phyloP scores from a whole-genome alignment of 1,284 basidiomycete genomes.

The Vanrija sp. region DNA sequence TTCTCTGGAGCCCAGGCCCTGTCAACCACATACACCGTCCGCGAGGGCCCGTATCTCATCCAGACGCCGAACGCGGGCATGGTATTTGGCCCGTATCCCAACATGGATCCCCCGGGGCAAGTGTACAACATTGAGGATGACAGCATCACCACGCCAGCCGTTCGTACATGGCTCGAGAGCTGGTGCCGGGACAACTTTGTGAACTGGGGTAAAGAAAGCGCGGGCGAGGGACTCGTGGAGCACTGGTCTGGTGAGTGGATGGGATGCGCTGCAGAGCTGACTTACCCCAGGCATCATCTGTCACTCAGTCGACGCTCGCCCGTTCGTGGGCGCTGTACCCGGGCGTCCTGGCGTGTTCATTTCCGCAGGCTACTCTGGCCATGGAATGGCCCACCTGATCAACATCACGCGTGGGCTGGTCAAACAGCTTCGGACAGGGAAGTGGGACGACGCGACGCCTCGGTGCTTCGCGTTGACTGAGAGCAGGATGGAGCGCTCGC shows the following conservation, averaged over 20 bases:
- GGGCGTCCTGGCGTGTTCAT: constrained; percentile 9
- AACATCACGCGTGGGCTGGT: constrained; percentile 20
- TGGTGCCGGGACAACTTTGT: constrained; percentile 19
- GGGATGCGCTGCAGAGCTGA: no score
- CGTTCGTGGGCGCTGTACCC: constrained; percentile 26
- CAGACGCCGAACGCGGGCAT: constrained; percentile 24
- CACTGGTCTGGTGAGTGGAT: constrained; percentile 21
- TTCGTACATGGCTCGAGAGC: not conserved
- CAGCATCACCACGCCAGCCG: not conserved
- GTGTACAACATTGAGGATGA: constrained; percentile 14
- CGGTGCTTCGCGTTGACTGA: not conserved
- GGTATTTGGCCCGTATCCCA: constrained; percentile 20
- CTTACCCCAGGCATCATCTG: constrained; percentile 15
- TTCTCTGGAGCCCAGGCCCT: constrained; percentile 18
- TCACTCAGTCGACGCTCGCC: constrained; percentile 26
- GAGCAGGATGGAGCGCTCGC: no score
- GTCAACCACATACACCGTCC: constrained; percentile 20
- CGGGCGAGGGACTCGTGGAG: constrained; percentile 24
- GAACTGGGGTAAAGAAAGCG: constrained; percentile 24
- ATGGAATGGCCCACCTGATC: constrained; percentile 27
- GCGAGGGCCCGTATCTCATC: constrained; percentile 29
- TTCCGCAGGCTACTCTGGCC: constrained; percentile 23
- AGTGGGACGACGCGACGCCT: constrained; percentile 18
- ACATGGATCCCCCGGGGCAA: not conserved
- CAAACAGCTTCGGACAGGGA: constrained; percentile 13